Conservation (phyloP, 2,329 filamentous ascomycete genomes). For the Alternaria sp. region DNA sequence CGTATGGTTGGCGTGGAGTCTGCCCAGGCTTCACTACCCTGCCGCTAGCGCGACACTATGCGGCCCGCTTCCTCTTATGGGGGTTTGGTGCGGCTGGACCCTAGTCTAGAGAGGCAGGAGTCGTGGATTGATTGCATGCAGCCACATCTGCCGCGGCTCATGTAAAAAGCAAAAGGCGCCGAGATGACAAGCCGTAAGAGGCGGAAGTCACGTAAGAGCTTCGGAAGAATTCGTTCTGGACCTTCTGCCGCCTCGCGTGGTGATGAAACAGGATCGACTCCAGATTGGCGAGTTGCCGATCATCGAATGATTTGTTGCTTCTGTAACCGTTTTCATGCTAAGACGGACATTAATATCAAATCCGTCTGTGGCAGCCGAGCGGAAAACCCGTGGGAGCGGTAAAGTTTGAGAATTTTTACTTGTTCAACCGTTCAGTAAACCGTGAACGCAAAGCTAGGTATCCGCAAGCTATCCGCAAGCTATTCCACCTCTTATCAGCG, state of each 20-base stretch:
- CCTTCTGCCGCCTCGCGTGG: background rate
- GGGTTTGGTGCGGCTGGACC: background rate
- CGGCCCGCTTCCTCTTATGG: constrained; percentile 16
- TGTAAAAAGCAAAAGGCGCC: background rate
- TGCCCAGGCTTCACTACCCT: background rate
- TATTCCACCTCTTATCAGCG: background rate
- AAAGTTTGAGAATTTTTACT: constrained; percentile 1
- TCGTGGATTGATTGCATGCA: constrained; percentile 1
- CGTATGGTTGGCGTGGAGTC: constrained; percentile 6
- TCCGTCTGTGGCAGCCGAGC: background rate
- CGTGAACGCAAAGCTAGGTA: background rate
- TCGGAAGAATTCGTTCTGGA: constrained; percentile 6
- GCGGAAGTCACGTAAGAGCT: background rate
- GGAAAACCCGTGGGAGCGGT: background rate
- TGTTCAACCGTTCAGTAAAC: background rate
- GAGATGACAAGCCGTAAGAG: background rate
- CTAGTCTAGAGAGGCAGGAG: constrained; percentile 7
- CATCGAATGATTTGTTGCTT: constrained; percentile 1
- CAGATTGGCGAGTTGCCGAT: constrained; percentile 4
- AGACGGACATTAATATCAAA: background rate
- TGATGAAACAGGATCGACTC: background rate
- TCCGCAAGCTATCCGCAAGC: background rate
- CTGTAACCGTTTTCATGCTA: background rate
- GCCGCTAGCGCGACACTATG: constrained; percentile 5
- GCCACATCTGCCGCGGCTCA: constrained; percentile 4